phyloP scores from a whole-genome alignment of 441 rosid genomes.

The Viola pubescens region DNA sequence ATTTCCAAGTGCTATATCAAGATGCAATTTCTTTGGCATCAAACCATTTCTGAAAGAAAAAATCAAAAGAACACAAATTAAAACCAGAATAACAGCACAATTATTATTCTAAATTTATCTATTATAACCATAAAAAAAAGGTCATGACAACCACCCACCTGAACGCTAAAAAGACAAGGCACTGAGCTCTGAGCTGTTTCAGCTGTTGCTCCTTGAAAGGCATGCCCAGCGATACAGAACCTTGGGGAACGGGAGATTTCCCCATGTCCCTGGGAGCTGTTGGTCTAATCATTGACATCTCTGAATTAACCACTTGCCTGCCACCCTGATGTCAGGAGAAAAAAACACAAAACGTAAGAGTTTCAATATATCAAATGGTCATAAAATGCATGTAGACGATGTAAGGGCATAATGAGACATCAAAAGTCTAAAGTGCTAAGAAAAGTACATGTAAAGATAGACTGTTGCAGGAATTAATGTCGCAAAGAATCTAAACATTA shows the following conservation, averaged over 20 bases:
- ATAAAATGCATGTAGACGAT: background rate
- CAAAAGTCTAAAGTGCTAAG: background rate
- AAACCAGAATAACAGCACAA: background rate
- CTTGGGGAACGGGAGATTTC: constrained; percentile 48
- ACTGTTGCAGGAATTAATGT: background rate
- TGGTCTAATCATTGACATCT: constrained; percentile 40
- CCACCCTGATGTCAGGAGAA: constrained; percentile 38
- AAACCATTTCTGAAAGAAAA: constrained; percentile 48
- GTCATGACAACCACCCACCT: constrained; percentile 35
- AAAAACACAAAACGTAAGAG: background rate
- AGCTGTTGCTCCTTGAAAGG: constrained; percentile 87
- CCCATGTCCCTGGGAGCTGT: constrained; percentile 57
- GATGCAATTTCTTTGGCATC: constrained; percentile 84
- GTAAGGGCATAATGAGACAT: constrained; percentile 4
- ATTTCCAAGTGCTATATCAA: constrained; percentile 82
- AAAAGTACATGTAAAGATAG: background rate
- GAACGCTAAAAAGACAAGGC: constrained; percentile 90
- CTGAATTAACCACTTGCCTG: constrained; percentile 41
- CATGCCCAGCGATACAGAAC: constrained; percentile 38
- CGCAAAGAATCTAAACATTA: too few relatives aligned
- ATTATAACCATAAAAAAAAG: constrained; percentile 7
- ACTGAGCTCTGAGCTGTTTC: constrained; percentile 95
- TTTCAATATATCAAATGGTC: background rate
- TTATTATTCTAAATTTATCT: background rate
- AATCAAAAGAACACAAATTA: constrained; percentile 15